Conservation (phyloP, 208 protist genomes). For the Leishmania guyanensis region DNA sequence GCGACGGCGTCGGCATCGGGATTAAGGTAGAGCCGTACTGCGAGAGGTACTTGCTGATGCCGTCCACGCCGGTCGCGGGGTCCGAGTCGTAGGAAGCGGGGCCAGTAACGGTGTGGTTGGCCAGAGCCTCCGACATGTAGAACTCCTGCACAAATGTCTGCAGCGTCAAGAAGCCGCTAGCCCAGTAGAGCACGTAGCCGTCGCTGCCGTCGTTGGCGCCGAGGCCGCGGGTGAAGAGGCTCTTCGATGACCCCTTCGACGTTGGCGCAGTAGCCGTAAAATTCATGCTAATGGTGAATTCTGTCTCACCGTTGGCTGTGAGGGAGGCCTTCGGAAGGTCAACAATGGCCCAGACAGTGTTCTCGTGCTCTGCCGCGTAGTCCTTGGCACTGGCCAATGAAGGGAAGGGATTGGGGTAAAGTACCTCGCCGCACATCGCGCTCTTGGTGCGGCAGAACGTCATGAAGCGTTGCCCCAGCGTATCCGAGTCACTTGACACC, state of each 20-base stretch:
- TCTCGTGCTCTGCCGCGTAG: slow-evolving; percentile 51
- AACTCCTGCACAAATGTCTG: slow-evolving; percentile 76
- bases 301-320: slow-evolving; percentile 7
- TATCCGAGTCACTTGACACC: slow-evolving; percentile 44
- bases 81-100: slow-evolving; percentile 15
- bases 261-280: slow-evolving; percentile 81
- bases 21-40: slow-evolving; percentile 39
- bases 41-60: slow-evolving; percentile 44
- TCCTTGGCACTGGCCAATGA: slow-evolving; percentile 47
- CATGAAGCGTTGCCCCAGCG: slow-evolving; percentile 49
- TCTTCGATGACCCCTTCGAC: slow-evolving; percentile 32
- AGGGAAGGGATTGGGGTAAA: slow-evolving; percentile 44
- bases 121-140: slow-evolving; percentile 38
- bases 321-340: slow-evolving; percentile 41
- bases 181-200: slow-evolving; percentile 68
- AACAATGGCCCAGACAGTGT: slow-evolving; percentile 78
- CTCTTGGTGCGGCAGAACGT: slow-evolving; percentile 47
- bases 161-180: slow-evolving; percentile 82
- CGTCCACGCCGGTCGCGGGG: slow-evolving; percentile 22
- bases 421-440: slow-evolving; percentile 52
- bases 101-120: background rate
- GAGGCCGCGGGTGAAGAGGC: slow-evolving; percentile 45
- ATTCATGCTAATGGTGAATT: slow-evolving; percentile 90
- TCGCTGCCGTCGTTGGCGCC: slow-evolving; percentile 30
- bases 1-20: slow-evolving; percentile 62